Evolutionary conservation across 169 alveolate genomes (phyloP).

Genomic region (Cyclospora cayetanensis): DNA sequence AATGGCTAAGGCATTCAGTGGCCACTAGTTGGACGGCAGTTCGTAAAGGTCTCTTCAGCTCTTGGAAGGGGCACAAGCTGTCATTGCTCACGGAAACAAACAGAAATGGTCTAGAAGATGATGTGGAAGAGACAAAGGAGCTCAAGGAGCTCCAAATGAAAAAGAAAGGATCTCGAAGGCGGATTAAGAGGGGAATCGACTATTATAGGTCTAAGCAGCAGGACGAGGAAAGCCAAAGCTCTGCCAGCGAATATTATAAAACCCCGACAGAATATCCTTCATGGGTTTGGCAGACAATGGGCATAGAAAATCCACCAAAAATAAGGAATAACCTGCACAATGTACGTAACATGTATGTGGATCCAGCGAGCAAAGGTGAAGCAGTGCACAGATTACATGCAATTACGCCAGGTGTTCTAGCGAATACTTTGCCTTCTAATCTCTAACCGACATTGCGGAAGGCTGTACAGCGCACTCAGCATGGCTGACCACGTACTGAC

Average conservation of each 20-base stretch:
- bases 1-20: not conserved
- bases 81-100: not conserved
- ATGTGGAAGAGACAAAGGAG: conserved; percentile 2
- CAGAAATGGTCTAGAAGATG: not conserved
- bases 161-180: too few species aligned
- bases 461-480: too few species aligned
- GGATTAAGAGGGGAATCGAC: not conserved
- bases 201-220: not conserved
- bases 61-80: conserved; percentile 7
- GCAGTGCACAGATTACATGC: too few species aligned
- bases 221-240: not conserved
- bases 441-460: too few species aligned
- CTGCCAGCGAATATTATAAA: not conserved
- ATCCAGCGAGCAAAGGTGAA: conserved; percentile 44
- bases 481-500: not conserved
- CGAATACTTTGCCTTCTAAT: too few species aligned
- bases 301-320: conserved; percentile 20
- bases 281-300: conserved; percentile 58
- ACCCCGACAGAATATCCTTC: conserved; percentile 32
- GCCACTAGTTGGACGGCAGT: not conserved
- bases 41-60: not conserved
- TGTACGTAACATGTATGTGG: conserved; percentile 5
- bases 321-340: too few species aligned
- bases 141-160: not conserved
- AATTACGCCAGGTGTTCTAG: not conserved